phyloP scores from a whole-genome alignment of 768 basidiomycete genomes.

The Chalciporus pseudorubinellus region DNA sequence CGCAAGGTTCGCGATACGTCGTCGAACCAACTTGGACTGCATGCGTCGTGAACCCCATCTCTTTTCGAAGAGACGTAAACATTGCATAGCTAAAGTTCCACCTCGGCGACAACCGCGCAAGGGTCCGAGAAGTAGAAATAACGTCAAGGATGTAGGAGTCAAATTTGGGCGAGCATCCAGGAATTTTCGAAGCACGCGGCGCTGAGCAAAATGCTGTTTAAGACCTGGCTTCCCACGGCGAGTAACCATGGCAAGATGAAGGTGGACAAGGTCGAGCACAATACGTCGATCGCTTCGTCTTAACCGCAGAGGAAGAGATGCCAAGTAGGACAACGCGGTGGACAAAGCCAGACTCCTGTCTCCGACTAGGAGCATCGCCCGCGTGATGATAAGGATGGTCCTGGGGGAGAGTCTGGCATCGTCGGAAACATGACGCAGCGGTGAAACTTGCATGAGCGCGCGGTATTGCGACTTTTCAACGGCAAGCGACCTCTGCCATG shows the following conservation, averaged over 20 bases:
- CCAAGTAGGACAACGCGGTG: slow-evolving; percentile 49
- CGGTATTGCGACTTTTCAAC: slow-evolving; percentile 31
- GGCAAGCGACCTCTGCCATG: slow-evolving; percentile 8
- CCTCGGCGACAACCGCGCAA: slow-evolving; percentile 49
- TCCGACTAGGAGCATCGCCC: slow-evolving; percentile 43
- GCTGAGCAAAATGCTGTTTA: slow-evolving; percentile 42
- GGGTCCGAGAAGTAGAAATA: slow-evolving; percentile 56
- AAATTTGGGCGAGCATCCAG: slow-evolving; percentile 47
- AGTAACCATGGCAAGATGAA: slow-evolving; percentile 41
- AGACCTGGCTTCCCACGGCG: slow-evolving; percentile 37
- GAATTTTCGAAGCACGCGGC: slow-evolving; percentile 44
- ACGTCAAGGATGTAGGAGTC: slow-evolving; percentile 55
- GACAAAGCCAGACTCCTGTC: slow-evolving; percentile 39
- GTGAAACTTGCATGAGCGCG: slow-evolving; percentile 42
- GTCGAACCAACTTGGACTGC: slow-evolving; percentile 56
- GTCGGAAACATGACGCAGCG: slow-evolving; percentile 35
- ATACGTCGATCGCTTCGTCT: slow-evolving; percentile 31
- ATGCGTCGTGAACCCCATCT: slow-evolving; percentile 56
- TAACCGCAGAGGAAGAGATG: slow-evolving; percentile 44
- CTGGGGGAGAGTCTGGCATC: slow-evolving; percentile 39
- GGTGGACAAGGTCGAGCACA: slow-evolving; percentile 51
- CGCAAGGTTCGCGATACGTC: slow-evolving; percentile 57
- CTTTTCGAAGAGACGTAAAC: slow-evolving; percentile 44
- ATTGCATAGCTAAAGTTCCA: slow-evolving; percentile 50
- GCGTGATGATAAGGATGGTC: slow-evolving; percentile 45